Base-by-base conservation (phyloP, 2,329 filamentous ascomycete species). In the Neoarthrinium moseri region DNA sequence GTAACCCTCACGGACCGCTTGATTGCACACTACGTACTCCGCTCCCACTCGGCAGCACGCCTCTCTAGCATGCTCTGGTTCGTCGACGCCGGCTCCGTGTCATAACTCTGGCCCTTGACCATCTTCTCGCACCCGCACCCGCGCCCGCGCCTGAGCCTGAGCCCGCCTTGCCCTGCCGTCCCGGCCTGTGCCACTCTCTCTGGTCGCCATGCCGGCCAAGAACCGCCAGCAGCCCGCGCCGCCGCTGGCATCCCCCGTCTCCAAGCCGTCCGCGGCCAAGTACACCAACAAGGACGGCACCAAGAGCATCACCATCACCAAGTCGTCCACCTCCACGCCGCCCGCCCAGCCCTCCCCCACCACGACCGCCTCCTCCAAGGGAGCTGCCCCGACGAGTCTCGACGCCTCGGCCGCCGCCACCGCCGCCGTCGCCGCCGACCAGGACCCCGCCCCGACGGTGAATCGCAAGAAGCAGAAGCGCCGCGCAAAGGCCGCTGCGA, bases 391-490 rank as follows among this genome's bases (percentile, higher is more conserved):
- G 47, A 58, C 58, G 50, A 61, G 55, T 49, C 54, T 56, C 55
- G 56, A 62, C 48, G 50, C 48, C 49, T 48, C 56, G 15, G 56
- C 60, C 47, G 58, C 58, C 50, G 59, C 56, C 49, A 53, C 56
- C 52, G 56, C 61, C 48, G 56, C 60, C 47, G 58, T 57, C 50
- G 59, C 56, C 49, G 53, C 56, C 52, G 56, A 61, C 48, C 50
- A 47, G 48, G 47, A 55, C 21, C 57, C 67, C 37, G 69, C 73
- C 35, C 73, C 73, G 35, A 61, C 75, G 7, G 86, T 91, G 42
- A 96, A 96, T 70, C 84, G 89, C 63, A 96, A 96, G 77, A 97
- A 96, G 75, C 88, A 94, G 67, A 96, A 96, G 76, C 83, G 91
- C 56, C 82, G 91, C 55, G 86, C 89, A 62, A 96, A 96, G 69